These are phyloP conservation scores for Kwoniella bestiolae DNA, from an alignment of 768 basidiomycete species.

Conservation along the genomic window DNA sequence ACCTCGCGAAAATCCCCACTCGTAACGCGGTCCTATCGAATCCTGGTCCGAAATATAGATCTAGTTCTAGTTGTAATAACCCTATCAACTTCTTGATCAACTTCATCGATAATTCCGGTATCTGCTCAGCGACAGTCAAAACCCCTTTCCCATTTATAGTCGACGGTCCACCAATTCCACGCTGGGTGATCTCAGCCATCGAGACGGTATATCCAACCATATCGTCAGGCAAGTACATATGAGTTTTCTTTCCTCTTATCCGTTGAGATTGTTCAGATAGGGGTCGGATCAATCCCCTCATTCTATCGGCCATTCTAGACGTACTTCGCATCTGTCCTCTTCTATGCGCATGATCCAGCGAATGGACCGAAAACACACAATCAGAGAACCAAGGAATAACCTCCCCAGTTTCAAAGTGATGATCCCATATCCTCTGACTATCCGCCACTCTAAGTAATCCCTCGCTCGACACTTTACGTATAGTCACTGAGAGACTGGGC, in stretches of 20 bases:
- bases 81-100: conserved; percentile 78
- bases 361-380: conserved; percentile 30
- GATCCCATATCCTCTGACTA: conserved; percentile 54
- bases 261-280: conserved; percentile 84
- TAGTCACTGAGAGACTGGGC: conserved; percentile 81
- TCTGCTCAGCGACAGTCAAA: conserved; percentile 67
- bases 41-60: conserved; percentile 44
- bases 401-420: conserved; percentile 56
- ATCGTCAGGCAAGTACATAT: conserved; percentile 90
- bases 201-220: conserved; percentile 85
- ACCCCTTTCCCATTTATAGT: conserved; percentile 57
- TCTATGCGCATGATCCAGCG: conserved; percentile 35
- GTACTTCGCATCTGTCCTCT: conserved; percentile 62
- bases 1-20: conserved; percentile 73
- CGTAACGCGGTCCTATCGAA: conserved; percentile 49
- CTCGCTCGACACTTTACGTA: conserved; percentile 83
- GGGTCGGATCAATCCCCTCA: conserved; percentile 76
- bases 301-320: conserved; percentile 82
- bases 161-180: conserved; percentile 62
- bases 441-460: conserved; percentile 69
- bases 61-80: conserved; percentile 61
- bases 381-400: conserved; percentile 56
- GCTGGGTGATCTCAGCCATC: conserved; percentile 75
- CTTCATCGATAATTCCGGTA: conserved; percentile 75
- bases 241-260: conserved; percentile 75